Conservation (phyloP, 495 filamentous ascomycete genomes). For the Aspergillus taichungensis region DNA sequence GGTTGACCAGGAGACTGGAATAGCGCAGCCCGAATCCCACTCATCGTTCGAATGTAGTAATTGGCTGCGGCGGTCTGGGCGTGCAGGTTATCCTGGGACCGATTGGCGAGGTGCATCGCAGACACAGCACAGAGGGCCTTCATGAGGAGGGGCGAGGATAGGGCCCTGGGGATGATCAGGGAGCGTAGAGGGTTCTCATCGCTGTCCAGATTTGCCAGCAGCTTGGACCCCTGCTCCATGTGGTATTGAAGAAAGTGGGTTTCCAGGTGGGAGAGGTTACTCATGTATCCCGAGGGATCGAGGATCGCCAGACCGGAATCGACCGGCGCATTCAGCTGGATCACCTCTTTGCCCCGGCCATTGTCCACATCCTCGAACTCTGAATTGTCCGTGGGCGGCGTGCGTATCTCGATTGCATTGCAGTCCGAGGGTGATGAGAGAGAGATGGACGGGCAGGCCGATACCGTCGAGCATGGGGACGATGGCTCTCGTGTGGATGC, state of each 20-base stretch:
- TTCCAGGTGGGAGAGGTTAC: constrained; percentile 27
- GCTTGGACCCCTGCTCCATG: constrained; percentile 29
- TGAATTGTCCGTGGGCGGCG: not conserved
- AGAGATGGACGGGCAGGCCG: not conserved
- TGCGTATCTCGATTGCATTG: not conserved
- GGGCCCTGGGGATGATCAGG: constrained; percentile 32
- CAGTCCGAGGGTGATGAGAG: not conserved
- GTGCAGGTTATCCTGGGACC: constrained; percentile 15
- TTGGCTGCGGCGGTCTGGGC: constrained; percentile 25
- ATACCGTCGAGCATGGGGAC: constrained; percentile 5
- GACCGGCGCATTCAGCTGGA: not conserved
- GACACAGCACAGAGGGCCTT: constrained; percentile 37
- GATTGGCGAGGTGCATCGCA: constrained; percentile 35
- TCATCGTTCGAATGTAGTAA: constrained; percentile 32
- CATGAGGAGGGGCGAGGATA: constrained; percentile 35
- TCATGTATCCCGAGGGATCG: constrained; percentile 11
- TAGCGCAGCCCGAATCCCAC: constrained; percentile 24
- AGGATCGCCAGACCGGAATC: not conserved
- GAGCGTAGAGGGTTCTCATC: constrained; percentile 35
- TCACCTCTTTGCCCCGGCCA: not conserved
- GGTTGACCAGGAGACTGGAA: constrained; percentile 10
- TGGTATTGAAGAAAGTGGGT: constrained; percentile 39
- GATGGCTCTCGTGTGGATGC: constrained; percentile 6
- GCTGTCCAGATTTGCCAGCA: constrained; percentile 35
- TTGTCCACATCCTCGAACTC: constrained; percentile 1